Evolutionary conservation across 768 basidiomycete species (phyloP), one percentile per base, ranked within the genome.

Genomic region (Erythrobasidium yunnanense): DNA sequence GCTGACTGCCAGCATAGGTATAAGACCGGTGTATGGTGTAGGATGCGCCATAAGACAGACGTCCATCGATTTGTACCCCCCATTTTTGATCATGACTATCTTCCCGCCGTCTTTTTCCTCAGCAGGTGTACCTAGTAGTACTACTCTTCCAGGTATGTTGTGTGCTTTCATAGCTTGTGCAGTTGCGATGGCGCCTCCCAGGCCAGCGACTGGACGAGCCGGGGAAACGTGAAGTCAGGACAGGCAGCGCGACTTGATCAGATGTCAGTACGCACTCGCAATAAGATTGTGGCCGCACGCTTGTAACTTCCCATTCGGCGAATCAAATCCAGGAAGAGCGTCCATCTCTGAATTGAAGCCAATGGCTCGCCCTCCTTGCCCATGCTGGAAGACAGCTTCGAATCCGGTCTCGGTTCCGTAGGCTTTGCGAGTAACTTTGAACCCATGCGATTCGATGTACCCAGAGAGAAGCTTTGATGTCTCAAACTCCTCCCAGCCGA

Each of bases 41-140:
- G 87, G 87, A 0, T 88, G 87, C 84, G 42, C 85, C 86, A 17
- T 88, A 87, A 70, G 88, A 87, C 85, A 88, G 85, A 87, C 81
- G 56, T 83, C 84, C 83, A 90, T 87, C 5, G 80, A 85, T 55
- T 85, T 77, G 72, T 90, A 90, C 18, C 83, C 85, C 18, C 84
- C 87, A 29, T 80, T 78, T 20, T 87, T 80, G 30, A 88, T 79
- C n/a, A 90, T 77, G 1, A 79, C 76, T 1, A 84, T 78, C 72
- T 90, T 90, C 4, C 88, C 88, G 6, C 79, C 79, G 29, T 2
- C 87, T 85, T 1, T 85, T 32, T 55, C 66, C 47, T 70, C 69
- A 6, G 69, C 69, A 29, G 71, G 53, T 13, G 32, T 53, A 2
- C 72, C 73, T 4, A 74, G 53, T 0, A 74, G 60, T 15, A 66